Percentiles rank a stretch among this genome's conserved stretches.
Evolutionary conservation across 2,329 filamentous ascomycete genomes (phyloP).

Genomic region (Aspergillus calidoustus): DNA sequence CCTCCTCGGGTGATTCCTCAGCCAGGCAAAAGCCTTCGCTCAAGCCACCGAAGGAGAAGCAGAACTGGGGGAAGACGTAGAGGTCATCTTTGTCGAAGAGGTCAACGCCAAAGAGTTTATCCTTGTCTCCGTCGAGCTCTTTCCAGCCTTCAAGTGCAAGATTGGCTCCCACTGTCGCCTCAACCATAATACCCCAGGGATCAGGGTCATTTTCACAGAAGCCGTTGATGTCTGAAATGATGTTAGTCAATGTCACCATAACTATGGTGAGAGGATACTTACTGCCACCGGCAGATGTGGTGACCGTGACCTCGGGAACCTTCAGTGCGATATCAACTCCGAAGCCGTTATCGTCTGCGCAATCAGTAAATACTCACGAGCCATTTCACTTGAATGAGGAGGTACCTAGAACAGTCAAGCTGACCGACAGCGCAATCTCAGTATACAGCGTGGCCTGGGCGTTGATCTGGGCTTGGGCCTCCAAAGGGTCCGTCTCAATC

Average conservation of each 20-base stretch:
- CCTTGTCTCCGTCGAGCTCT: conserved; percentile 14
- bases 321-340: conserved; percentile 12
- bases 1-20: background rate
- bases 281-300: conserved; percentile 7
- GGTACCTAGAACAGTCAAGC: conserved; percentile 12
- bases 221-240: background rate
- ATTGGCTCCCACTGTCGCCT: conserved; percentile 6
- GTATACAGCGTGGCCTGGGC: conserved; percentile 13
- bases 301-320: conserved; percentile 14
- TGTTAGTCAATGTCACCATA: background rate
- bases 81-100: conserved; percentile 6
- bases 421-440: conserved; percentile 13
- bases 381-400: too few species aligned
- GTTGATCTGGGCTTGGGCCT: conserved; percentile 5
- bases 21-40: conserved; percentile 3
- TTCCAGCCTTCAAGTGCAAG: conserved; percentile 10
- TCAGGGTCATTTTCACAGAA: conserved; percentile 6
- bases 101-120: conserved; percentile 2
- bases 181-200: conserved; percentile 7
- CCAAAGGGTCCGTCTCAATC: conserved; percentile 17
- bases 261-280: background rate
- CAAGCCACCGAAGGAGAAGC: conserved; percentile 6
- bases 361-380: too few species aligned
- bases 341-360: conserved; percentile 17
- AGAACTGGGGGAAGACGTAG: conserved; percentile 13